Conservation (phyloP, 2,329 filamentous ascomycete genomes). For the Furcasterigmium sp. region DNA sequence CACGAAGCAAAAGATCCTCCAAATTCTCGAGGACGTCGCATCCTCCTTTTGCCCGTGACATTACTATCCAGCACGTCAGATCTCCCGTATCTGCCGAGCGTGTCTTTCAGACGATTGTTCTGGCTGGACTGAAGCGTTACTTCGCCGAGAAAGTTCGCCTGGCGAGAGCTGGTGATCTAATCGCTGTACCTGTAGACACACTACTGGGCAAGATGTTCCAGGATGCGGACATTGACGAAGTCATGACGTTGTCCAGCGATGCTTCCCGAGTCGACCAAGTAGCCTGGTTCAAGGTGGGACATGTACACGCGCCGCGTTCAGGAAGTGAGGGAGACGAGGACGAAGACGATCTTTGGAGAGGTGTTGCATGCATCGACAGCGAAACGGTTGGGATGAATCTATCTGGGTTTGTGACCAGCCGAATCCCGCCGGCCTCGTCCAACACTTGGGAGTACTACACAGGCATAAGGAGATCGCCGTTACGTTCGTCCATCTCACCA, state of each 20-base stretch:
- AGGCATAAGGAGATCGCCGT: constrained; percentile 64
- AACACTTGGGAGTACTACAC: constrained; percentile 90
- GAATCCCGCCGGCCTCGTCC: constrained; percentile 68
- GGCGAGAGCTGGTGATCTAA: constrained; percentile 79
- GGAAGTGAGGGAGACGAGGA: constrained; percentile 51
- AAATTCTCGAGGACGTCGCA: constrained; percentile 50
- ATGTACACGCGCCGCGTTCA: constrained; percentile 54
- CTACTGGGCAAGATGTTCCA: constrained; percentile 77
- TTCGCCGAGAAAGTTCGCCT: constrained; percentile 81
- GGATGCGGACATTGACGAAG: constrained; percentile 72
- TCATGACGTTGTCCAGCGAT: constrained; percentile 45
- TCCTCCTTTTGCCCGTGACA: constrained; percentile 63
- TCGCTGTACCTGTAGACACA: constrained; percentile 86
- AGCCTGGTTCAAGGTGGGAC: constrained; percentile 89
- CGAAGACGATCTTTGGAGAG: constrained; percentile 73
- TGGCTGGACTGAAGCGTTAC: constrained; percentile 81
- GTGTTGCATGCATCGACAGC: constrained; percentile 80
- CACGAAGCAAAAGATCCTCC: constrained; percentile 42
- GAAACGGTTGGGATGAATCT: constrained; percentile 85
- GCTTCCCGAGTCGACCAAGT: constrained; percentile 50
- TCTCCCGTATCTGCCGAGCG: constrained; percentile 86
- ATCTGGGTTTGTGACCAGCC: constrained; percentile 79
- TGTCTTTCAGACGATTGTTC: constrained; percentile 76
- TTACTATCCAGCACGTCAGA: constrained; percentile 82
- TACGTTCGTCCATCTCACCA: constrained; percentile 28